Evolutionary conservation across 345 rosid species (phyloP).

Genomic region (Lepidium sativum): DNA sequence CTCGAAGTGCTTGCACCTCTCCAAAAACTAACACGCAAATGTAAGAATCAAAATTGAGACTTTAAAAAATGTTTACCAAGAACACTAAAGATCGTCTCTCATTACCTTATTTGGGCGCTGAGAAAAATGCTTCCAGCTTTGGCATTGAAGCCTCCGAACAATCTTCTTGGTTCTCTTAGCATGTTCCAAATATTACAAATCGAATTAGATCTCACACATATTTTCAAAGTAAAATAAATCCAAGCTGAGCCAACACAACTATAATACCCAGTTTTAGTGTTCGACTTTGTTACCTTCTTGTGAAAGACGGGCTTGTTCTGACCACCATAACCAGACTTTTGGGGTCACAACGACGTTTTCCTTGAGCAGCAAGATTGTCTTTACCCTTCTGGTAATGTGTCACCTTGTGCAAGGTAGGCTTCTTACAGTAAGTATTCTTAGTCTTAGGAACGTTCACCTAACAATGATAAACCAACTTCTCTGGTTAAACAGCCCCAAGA

Average conservation of each 20-base stretch:
- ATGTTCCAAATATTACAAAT: conserved; percentile 20
- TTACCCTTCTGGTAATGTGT: conserved; percentile 88
- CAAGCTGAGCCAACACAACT: background rate
- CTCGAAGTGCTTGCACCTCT: conserved; percentile 80
- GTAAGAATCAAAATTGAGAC: background rate
- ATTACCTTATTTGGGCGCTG: conserved; percentile 71
- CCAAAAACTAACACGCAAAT: background rate
- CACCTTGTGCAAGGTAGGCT: conserved; percentile 87
- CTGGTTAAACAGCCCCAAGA: background rate
- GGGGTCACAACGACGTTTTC: conserved; percentile 79
- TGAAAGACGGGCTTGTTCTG: conserved; percentile 89
- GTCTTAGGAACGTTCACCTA: conserved; percentile 90
- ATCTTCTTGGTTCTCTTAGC: conserved; percentile 90
- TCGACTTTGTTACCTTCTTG: conserved; percentile 52
- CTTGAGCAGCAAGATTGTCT: conserved; percentile 80
- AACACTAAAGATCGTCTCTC: background rate
- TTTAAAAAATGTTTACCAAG: background rate
- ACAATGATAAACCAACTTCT: background rate
- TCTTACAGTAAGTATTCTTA: conserved; percentile 73
- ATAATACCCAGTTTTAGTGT: background rate
- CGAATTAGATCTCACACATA: background rate
- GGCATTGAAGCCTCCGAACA: conserved; percentile 82
- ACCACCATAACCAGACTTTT: conserved; percentile 84
- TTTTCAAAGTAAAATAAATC: background rate
- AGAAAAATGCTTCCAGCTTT: conserved; percentile 78